Conservation (phyloP, 1,284 basidiomycete species). For the Trichosporon sp. region DNA sequence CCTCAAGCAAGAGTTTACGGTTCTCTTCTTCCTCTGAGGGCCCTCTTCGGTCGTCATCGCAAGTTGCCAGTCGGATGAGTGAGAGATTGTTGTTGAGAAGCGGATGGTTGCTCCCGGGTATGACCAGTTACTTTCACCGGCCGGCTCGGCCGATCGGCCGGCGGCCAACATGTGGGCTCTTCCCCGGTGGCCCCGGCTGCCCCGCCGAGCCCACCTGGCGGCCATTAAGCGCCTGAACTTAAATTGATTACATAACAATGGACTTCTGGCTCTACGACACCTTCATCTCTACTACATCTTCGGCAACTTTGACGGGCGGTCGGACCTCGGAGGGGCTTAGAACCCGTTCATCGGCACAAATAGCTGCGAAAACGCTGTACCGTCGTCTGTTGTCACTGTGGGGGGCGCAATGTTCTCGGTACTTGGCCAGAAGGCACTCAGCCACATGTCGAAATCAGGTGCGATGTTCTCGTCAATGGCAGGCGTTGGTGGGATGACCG, state of each 20-base stretch:
- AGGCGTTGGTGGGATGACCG: background rate
- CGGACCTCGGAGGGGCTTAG: no score
- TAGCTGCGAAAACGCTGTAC: background rate
- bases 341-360: conserved; percentile 1
- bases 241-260: background rate
- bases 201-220: background rate
- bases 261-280: no score
- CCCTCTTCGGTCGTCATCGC: background rate
- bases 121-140: background rate
- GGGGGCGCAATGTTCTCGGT: background rate
- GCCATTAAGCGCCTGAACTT: background rate
- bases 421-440: background rate
- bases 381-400: background rate
- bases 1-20: background rate
- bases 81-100: background rate
- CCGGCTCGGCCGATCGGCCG: background rate
- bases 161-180: background rate
- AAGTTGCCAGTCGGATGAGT: background rate
- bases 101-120: background rate
- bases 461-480: background rate
- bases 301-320: no score
- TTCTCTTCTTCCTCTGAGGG: background rate
- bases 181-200: no score
- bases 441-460: conserved; percentile 1
- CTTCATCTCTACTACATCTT: no score